A percentile compares a stretch with the other conserved stretches of the same genome.
Conservation (phyloP, 2,329 filamentous ascomycete genomes). For the Neonectria sp. region DNA sequence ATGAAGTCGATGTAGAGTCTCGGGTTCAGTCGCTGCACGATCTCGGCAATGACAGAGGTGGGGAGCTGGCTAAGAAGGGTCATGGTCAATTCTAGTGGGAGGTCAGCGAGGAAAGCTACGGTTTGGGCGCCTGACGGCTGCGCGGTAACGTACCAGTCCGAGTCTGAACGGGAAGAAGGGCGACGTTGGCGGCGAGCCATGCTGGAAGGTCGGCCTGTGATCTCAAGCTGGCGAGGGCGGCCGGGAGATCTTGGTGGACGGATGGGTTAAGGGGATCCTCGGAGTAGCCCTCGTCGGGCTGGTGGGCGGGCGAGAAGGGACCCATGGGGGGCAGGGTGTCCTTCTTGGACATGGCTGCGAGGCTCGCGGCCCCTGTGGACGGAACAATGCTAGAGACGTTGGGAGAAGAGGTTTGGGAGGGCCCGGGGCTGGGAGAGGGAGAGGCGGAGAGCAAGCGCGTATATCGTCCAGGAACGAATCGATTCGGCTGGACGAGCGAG, state of each 20-base stretch:
- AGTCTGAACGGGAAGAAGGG: constrained; percentile 63
- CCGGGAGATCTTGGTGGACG: constrained; percentile 51
- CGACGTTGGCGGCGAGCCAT: constrained; percentile 66
- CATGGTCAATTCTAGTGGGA: constrained; percentile 80
- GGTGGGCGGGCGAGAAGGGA: constrained; percentile 65
- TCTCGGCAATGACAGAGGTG: constrained; percentile 83
- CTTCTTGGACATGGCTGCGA: constrained; percentile 49
- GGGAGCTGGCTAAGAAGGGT: constrained; percentile 83
- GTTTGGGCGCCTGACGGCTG: neutral
- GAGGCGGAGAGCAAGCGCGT: neutral
- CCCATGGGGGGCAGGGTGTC: constrained; percentile 56
- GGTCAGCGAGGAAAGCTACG: constrained; percentile 32
- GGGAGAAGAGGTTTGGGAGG: constrained; percentile 2
- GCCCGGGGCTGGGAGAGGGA: constrained; percentile 1
- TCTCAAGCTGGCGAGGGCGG: constrained; percentile 53
- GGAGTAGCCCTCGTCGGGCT: constrained; percentile 89
- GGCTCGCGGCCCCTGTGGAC: constrained; percentile 39
- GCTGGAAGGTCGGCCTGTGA: constrained; percentile 62
- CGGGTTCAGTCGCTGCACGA: constrained; percentile 85
- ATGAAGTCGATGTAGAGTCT: constrained; percentile 95
- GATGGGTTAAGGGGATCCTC: constrained; percentile 76
- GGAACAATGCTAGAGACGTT: constrained; percentile 24
- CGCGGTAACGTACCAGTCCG: constrained; percentile 62
- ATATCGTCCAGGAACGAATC: neutral
- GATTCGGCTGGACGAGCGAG: neutral